Conservation (phyloP, 345 rosid genomes). For the Lumnitzera littorea region DNA sequence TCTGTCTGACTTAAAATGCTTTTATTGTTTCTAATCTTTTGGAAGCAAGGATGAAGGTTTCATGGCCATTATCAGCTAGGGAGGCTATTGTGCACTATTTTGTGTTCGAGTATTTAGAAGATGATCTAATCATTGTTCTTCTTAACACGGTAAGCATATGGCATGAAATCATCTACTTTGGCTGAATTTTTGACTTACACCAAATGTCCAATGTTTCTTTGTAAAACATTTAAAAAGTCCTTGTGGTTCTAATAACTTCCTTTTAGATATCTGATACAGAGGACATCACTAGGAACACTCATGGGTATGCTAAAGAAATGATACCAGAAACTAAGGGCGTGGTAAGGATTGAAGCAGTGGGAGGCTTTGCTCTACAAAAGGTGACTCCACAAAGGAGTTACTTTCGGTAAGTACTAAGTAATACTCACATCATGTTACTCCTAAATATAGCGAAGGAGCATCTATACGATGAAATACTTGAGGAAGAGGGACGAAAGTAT, state of each 20-base stretch:
- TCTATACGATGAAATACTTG: too few species aligned
- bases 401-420: conserved; percentile 49
- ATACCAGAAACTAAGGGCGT: conserved; percentile 62
- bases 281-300: conserved; percentile 39
- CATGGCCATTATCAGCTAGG: conserved; percentile 86
- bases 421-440: neutral
- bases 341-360: conserved; percentile 69
- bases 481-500: neutral
- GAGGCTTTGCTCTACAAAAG: conserved; percentile 87
- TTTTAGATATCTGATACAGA: conserved; percentile 61
- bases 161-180: neutral
- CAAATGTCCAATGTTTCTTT: neutral
- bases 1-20: conserved; percentile 17
- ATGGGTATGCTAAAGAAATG: conserved; percentile 44
- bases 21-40: conserved; percentile 16
- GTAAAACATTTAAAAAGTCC: neutral
- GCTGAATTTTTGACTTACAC: conserved; percentile 3
- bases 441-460: too few species aligned
- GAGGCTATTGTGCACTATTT: conserved; percentile 73
- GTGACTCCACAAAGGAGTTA: conserved; percentile 70
- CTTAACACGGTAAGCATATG: conserved; percentile 54
- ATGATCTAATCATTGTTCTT: conserved; percentile 54
- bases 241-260: conserved; percentile 4
- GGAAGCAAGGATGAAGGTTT: conserved; percentile 89
- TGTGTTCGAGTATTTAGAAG: conserved; percentile 61